These are phyloP conservation scores for Sparassis latifolia DNA, from an alignment of 1,284 basidiomycete genomes.

Conservation along the genomic window DNA sequence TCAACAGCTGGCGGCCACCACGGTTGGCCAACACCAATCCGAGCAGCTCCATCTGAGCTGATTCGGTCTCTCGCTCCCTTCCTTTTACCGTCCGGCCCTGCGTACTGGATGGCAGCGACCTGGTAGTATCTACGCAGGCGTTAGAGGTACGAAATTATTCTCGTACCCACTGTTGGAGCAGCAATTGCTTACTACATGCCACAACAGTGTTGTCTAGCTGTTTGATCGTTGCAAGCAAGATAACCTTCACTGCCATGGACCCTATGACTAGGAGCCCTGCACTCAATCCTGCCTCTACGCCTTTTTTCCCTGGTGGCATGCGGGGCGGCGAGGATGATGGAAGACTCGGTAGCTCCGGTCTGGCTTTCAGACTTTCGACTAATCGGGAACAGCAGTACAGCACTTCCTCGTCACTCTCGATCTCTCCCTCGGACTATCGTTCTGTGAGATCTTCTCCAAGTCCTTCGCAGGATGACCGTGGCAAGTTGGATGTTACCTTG, in stretches of 20 bases:
- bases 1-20: constrained; percentile 7
- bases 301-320: constrained; percentile 70
- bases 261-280: constrained; percentile 67
- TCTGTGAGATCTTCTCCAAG: constrained; percentile 67
- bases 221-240: constrained; percentile 14
- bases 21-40: constrained; percentile 12
- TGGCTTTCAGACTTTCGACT: constrained; percentile 40
- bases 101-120: constrained; percentile 22
- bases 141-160: constrained; percentile 17
- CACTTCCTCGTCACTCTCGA: constrained; percentile 49
- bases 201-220: constrained; percentile 20
- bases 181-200: background rate
- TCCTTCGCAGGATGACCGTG: constrained; percentile 36
- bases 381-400: constrained; percentile 48
- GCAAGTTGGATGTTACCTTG: constrained; percentile 15
- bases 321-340: constrained; percentile 50
- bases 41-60: constrained; percentile 18
- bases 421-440: constrained; percentile 57
- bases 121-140: constrained; percentile 20
- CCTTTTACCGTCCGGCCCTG: constrained; percentile 7
- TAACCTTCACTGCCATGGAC: constrained; percentile 23
- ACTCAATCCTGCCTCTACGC: constrained; percentile 73
- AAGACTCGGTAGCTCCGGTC: constrained; percentile 21
- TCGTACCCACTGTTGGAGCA: constrained; percentile 1
- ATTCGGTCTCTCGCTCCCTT: constrained; percentile 7